Conservation (phyloP, 306 rosid species). For the Begonia masoniana region DNA sequence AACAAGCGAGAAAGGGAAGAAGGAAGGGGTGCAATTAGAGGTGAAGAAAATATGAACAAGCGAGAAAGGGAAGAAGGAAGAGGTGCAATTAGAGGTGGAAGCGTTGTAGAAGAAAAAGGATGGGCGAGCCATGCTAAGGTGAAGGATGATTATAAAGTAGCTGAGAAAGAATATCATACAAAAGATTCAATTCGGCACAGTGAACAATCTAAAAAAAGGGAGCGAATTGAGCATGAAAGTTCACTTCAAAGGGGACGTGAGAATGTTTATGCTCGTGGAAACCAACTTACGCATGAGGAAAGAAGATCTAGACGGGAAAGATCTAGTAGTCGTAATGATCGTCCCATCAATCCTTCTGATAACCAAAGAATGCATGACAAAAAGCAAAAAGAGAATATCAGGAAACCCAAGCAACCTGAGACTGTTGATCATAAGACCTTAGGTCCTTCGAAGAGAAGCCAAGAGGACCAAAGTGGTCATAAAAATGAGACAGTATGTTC, state of each 20-base stretch:
- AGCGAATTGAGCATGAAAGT: conserved; percentile 55
- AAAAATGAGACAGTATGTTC: conserved; percentile 73
- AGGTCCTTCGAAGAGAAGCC: conserved; percentile 53
- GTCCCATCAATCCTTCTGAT: conserved; percentile 47
- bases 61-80: not conserved
- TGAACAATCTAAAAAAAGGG: conserved; percentile 75
- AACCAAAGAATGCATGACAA: conserved; percentile 52
- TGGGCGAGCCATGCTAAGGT: conserved; percentile 60
- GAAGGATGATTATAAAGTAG: conserved; percentile 58
- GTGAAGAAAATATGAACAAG: too few relatives aligned
- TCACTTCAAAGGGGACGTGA: conserved; percentile 62
- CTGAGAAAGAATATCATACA: conserved; percentile 62
- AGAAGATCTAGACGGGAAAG: conserved; percentile 71
- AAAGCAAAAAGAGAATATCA: conserved; percentile 54
- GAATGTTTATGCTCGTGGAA: conserved; percentile 49
- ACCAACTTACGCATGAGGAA: conserved; percentile 51
- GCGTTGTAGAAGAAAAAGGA: conserved; percentile 62
- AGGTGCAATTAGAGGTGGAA: conserved; percentile 44
- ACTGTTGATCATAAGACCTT: conserved; percentile 32
- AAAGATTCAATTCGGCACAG: conserved; percentile 53
- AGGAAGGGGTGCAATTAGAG: too few relatives aligned
- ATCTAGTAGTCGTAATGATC: conserved; percentile 65
- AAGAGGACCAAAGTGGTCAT: conserved; percentile 54
- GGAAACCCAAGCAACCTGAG: conserved; percentile 67
- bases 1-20: conserved; percentile 49